phyloP scores from a whole-genome alignment of 208 protist species.

The Trichomonas tenax region DNA sequence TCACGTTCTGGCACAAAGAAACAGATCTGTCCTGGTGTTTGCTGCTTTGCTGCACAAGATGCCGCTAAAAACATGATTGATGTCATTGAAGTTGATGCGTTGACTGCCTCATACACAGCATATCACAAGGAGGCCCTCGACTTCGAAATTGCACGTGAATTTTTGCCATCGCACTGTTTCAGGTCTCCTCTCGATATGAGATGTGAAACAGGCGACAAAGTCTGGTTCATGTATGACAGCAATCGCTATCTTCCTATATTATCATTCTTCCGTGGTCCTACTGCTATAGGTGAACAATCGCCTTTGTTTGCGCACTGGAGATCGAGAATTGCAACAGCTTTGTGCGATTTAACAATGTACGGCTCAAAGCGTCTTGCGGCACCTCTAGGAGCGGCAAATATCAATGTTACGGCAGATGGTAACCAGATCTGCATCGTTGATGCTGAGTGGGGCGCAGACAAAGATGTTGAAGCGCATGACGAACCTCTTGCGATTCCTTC shows the following conservation, averaged over 20 bases:
- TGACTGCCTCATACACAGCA: not conserved
- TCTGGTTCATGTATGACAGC: not conserved
- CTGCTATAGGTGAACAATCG: not conserved
- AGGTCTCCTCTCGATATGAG: not conserved
- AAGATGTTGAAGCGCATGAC: not conserved
- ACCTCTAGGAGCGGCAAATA: not conserved
- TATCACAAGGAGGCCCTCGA: not conserved
- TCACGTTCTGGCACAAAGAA: not conserved
- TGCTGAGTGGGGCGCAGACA: not conserved
- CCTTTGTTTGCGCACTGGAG: not conserved
- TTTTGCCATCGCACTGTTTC: not conserved
- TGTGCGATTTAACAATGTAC: not conserved
- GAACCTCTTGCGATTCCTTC: not conserved
- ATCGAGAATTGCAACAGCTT: not conserved
- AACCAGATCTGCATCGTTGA: not conserved
- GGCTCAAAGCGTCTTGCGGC: not conserved
- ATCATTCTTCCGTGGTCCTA: not conserved
- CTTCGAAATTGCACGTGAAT: not conserved
- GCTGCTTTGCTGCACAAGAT: not conserved
- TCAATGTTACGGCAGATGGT: not conserved
- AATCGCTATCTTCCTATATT: not conserved
- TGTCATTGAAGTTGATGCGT: not conserved
- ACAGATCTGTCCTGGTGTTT: not conserved
- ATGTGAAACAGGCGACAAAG: not conserved
- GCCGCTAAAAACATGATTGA: not conserved